These are phyloP conservation scores for Penicillium chermesinum DNA, from an alignment of 495 filamentous ascomycete genomes.

Conservation along the genomic window DNA sequence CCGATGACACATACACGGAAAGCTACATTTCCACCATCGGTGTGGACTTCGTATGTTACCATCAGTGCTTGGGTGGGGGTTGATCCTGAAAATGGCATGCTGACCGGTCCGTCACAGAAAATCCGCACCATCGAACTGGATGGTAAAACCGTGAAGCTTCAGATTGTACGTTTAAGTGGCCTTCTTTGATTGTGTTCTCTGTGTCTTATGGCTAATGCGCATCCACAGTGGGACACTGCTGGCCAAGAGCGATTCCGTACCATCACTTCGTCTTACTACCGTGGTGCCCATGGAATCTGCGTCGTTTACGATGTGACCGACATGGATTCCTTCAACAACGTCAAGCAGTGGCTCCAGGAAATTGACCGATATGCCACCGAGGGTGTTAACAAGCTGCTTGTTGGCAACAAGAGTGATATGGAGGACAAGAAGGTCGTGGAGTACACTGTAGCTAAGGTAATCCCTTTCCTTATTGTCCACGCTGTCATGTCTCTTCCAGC, in stretches of 20 bases:
- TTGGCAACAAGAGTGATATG: conserved; percentile 99
- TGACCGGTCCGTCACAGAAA: conserved; percentile 61
- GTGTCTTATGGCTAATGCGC: conserved; percentile 9
- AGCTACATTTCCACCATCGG: conserved; percentile 99
- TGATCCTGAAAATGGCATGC: conserved; percentile 5
- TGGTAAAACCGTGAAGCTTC: conserved; percentile 98
- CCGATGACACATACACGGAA: conserved; percentile 99
- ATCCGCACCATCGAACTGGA: conserved; percentile 99
- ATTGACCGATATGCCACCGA: conserved; percentile 98
- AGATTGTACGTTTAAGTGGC: conserved; percentile 68
- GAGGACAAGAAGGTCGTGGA: conserved; percentile 99
- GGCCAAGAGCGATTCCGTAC: conserved; percentile 99
- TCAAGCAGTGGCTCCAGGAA: conserved; percentile 99
- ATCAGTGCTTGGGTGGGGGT: conserved; percentile 8
- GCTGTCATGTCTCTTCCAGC: no score
- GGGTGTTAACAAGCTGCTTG: conserved; percentile 97
- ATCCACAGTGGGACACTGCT: conserved; percentile 88
- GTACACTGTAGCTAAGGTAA: conserved; percentile 97
- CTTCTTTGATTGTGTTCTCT: neutral
- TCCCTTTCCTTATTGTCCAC: no score
- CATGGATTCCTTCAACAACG: conserved; percentile 99
- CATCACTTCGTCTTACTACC: conserved; percentile 99
- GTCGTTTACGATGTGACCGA: conserved; percentile 99
- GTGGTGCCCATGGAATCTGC: conserved; percentile 96
- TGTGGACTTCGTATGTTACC: conserved; percentile 85